A percentile compares a stretch with the other conserved stretches of the same genome.
phyloP scores from a whole-genome alignment of 2,329 filamentous ascomycete species.

The Fusarium goolgardi region DNA sequence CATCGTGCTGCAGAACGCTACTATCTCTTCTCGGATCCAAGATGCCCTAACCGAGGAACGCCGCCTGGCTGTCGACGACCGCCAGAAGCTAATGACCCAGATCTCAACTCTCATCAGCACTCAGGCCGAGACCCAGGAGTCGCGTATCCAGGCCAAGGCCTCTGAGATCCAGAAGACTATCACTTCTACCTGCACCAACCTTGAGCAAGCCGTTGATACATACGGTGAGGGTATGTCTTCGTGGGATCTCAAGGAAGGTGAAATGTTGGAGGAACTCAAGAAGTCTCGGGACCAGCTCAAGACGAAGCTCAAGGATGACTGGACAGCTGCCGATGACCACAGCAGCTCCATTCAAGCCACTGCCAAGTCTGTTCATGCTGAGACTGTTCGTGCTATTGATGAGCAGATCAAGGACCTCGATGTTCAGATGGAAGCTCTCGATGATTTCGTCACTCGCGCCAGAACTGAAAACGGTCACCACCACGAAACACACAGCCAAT shows the following conservation, averaged over 20 bases:
- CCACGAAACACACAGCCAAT: slow-evolving; percentile 75
- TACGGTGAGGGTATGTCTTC: slow-evolving; percentile 79
- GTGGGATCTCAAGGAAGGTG: slow-evolving; percentile 77
- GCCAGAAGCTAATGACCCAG: slow-evolving; percentile 77
- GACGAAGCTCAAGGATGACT: slow-evolving; percentile 85
- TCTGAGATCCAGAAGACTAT: slow-evolving; percentile 73
- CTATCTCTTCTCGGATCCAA: slow-evolving; percentile 74
- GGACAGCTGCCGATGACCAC: slow-evolving; percentile 81
- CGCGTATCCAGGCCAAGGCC: slow-evolving; percentile 74
- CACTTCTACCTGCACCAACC: slow-evolving; percentile 67
- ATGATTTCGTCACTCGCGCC: slow-evolving; percentile 88
- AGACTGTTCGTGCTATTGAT: slow-evolving; percentile 90
- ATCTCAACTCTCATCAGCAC: slow-evolving; percentile 81
- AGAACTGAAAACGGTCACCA: slow-evolving; percentile 83
- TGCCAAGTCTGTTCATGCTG: slow-evolving; percentile 87
- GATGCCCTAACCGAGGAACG: slow-evolving; percentile 81
- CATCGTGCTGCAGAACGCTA: slow-evolving; percentile 74
- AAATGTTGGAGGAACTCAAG: slow-evolving; percentile 76
- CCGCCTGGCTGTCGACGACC: slow-evolving; percentile 76
- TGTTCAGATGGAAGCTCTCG: slow-evolving; percentile 87
- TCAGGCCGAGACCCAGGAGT: slow-evolving; percentile 79
- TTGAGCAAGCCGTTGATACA: slow-evolving; percentile 72
- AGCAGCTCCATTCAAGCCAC: slow-evolving; percentile 86
- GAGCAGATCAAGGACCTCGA: slow-evolving; percentile 89
- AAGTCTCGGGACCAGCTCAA: slow-evolving; percentile 82